phyloP scores from a whole-genome alignment of 2,329 filamentous ascomycete species.

The Davidsoniella virescens region DNA sequence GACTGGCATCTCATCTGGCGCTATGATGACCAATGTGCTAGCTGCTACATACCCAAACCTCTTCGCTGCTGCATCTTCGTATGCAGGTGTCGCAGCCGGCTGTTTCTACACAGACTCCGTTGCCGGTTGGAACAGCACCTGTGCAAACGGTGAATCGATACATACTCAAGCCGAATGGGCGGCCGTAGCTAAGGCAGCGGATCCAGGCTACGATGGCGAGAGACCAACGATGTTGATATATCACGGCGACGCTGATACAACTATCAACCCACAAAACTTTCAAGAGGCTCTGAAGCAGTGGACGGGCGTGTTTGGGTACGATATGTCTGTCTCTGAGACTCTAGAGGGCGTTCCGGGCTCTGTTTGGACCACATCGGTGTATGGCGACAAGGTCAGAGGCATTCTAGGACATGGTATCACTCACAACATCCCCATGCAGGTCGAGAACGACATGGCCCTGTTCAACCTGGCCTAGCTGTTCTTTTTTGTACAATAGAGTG shows the following conservation, averaged over 20 bases:
- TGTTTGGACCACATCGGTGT: constrained; percentile 25
- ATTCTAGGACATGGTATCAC: constrained; percentile 16
- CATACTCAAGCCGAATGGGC: constrained; percentile 27
- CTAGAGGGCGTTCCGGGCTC: constrained; percentile 21
- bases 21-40: constrained; percentile 32
- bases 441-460: too few species aligned
- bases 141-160: constrained; percentile 31
- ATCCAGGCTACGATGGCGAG: constrained; percentile 31
- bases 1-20: constrained; percentile 32
- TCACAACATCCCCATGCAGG: too few species aligned
- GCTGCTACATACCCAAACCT: constrained; percentile 38
- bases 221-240: constrained; percentile 43
- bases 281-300: constrained; percentile 41
- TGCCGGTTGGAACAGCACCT: constrained; percentile 37
- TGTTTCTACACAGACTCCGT: constrained; percentile 31
- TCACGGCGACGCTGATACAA: constrained; percentile 36
- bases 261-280: constrained; percentile 36
- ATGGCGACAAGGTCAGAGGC: constrained; percentile 20
- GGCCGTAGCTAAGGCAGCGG: constrained; percentile 18
- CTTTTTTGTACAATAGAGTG: too few species aligned
- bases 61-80: constrained; percentile 34
- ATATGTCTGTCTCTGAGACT: constrained; percentile 18
- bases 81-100: constrained; percentile 37
- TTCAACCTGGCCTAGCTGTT: too few species aligned
- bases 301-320: constrained; percentile 32